Base-by-base conservation (phyloP, 2,329 filamentous ascomycete genomes). In the Pezicula rhizophila region DNA sequence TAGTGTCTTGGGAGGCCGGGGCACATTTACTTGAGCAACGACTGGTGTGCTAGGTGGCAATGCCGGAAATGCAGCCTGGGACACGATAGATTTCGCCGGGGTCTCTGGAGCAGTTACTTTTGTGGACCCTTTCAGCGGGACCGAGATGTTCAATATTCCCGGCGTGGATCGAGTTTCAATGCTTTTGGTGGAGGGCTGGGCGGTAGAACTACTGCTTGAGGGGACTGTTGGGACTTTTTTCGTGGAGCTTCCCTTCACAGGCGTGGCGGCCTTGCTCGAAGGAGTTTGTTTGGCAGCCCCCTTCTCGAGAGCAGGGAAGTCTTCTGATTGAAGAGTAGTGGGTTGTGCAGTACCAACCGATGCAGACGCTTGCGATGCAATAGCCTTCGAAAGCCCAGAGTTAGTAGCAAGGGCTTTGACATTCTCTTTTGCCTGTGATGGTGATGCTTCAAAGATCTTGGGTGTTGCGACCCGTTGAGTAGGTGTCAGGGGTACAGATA, bases 1-100 rank as follows among this genome's bases (percentile, higher is more conserved):
- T 33, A 90, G 65, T 1, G 84, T 87, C 61, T 85, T 84, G 0
- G 84, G 78, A 1, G 70, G 76, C 4, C 77, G 73, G 75, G 76
- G 28, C 8, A 11, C 8, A 11, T 31, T 31, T 31, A 10, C 28
- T 31, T 31, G 28, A 10, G 75, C 68, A 15, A 70, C 67, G 8
- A 73, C 69, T 15, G 77, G 71, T 15, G 57, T 60, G 10, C 70
- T 69, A 10, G 73, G 66, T 8, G 76, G 73, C 18, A 80, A 62
- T 43, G 79, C 71, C 26, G 79, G 75, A 50, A 80, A 77, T 1
- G 71, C 70, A 14, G 72, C 66, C 18, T 67, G 59, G 17, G 44
- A 37, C 12, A 55, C 35, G 8, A 51, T 46, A 12, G 50, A 4
- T 40, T 57, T 60, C 2, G 48, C 40, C 11, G 56, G 46, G n/a